Base-by-base conservation (phyloP, 1,284 basidiomycete genomes). In the Vanrija sp. region DNA sequence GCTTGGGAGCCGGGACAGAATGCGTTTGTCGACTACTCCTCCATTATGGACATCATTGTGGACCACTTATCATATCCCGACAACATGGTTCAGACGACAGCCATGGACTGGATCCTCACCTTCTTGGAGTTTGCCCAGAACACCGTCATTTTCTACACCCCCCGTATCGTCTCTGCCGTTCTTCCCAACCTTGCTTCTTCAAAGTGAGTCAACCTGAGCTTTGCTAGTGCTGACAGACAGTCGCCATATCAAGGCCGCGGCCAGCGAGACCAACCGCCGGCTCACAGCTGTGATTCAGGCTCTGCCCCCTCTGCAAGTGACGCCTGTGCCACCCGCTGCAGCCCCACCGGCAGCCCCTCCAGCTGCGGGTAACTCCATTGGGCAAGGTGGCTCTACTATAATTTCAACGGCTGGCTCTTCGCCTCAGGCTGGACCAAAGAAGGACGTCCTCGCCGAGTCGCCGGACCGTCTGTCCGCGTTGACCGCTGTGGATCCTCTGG, bases 1-100 rank as follows among this genome's bases (percentile, higher is more conserved):
- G 88, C 85, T 45, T 98, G 92, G 91, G 80, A 91, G 39, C 92
- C 92, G 25, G 94, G 94, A 3, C 91, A 96, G 79, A 91, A 89
- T 2, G 92, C 98, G 7, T 83, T 83, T 57, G 87, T 99, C 57
- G 88, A 98, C 73, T 92, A 95, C 72, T 84, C 86, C 6, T 86
- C 91, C 9, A 92, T 99, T 55, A 85, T 98, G 54, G 91, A 98
- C 67, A 98, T 96, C 61, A 79, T 99, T 39, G 86, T 98, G n/a
- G 83, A 86, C 61, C 92, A 97, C 69, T 79, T 98, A 26, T 85
- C 89, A 49, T 84, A 83, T 61, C 87, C 91, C 66, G 91, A 93
- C 67, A 90, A 92, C 71, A 87, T 91, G 19, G 91, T 93, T 62
- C 89, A 93, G 69, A 89, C 87, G 0, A 90, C 88, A 0, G 88